A percentile compares a stretch with the other conserved stretches of the same genome.
These are phyloP conservation scores for Trichoderma guizhouense DNA, from an alignment of 2,329 filamentous ascomycete species.

Conservation along the genomic window DNA sequence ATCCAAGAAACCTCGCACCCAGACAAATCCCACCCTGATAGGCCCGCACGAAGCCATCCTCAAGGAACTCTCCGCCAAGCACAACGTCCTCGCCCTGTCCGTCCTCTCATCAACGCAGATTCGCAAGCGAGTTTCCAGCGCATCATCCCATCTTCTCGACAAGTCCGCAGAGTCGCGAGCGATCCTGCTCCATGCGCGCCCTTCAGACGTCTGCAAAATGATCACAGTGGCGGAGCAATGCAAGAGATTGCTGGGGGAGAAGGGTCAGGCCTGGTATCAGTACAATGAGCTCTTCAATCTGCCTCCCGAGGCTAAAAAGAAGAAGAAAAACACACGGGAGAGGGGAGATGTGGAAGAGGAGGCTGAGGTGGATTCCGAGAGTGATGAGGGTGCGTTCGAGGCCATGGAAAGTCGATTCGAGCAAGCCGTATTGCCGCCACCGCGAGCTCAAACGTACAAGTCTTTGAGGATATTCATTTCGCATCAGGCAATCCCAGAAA, in stretches of 20 bases:
- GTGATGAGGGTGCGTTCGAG: conserved; percentile 51
- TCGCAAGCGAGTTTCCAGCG: conserved; percentile 47
- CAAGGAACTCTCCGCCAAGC: conserved; percentile 42
- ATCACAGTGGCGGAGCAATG: conserved; percentile 65
- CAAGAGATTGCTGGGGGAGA: conserved; percentile 52
- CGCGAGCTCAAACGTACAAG: conserved; percentile 45
- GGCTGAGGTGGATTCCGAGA: conserved; percentile 30
- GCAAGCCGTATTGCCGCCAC: conserved; percentile 47
- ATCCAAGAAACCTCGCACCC: conserved; percentile 17
- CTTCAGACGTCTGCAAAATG: conserved; percentile 58
- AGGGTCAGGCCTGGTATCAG: conserved; percentile 50
- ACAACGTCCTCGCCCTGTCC: conserved; percentile 50
- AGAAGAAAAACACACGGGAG: conserved; percentile 32
- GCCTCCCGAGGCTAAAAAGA: conserved; percentile 28
- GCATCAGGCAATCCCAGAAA: conserved; percentile 48
- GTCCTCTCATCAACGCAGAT: conserved; percentile 61
- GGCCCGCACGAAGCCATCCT: conserved; percentile 43
- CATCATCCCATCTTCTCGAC: conserved; percentile 43
- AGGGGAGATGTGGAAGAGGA: conserved; percentile 41
- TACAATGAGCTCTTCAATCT: conserved; percentile 56
- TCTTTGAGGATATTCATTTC: conserved; percentile 62
- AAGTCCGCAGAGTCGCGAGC: conserved; percentile 29
- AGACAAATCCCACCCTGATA: conserved; percentile 26
- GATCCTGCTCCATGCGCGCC: conserved; percentile 50
- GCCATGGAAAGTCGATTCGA: conserved; percentile 55